phyloP scores from a whole-genome alignment of 2,329 filamentous ascomycete genomes.

The Pestalotiopsis sp. region DNA sequence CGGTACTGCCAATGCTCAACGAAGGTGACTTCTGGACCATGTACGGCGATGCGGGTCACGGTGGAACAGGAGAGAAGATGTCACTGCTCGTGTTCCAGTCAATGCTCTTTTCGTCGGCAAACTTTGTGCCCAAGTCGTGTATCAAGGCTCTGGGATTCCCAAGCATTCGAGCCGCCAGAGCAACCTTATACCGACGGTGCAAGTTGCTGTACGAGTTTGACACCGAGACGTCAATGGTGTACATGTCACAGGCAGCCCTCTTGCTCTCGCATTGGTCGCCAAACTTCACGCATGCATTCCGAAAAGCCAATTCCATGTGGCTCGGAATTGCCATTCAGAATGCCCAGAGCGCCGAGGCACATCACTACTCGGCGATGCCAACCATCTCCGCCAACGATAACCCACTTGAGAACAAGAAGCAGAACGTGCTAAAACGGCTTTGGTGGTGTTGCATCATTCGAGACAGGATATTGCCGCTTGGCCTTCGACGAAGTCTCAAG shows the following conservation, averaged over 20 bases:
- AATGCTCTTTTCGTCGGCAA: constrained; percentile 47
- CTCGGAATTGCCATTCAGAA: constrained; percentile 52
- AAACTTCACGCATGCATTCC: constrained; percentile 30
- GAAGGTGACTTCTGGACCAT: constrained; percentile 53
- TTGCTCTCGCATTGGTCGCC: constrained; percentile 47
- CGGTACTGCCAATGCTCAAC: constrained; percentile 44
- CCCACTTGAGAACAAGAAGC: constrained; percentile 37
- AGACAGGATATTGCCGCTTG: constrained; percentile 51
- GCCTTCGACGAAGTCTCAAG: constrained; percentile 52
- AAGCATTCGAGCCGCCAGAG: constrained; percentile 44
- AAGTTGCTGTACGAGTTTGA: constrained; percentile 47
- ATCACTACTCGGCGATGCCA: constrained; percentile 41
- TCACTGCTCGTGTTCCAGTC: constrained; percentile 49
- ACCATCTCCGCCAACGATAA: constrained; percentile 29
- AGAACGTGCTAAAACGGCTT: constrained; percentile 48
- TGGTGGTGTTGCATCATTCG: constrained; percentile 60
- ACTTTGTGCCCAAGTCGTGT: constrained; percentile 41
- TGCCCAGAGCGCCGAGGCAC: constrained; percentile 46
- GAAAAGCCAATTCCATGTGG: constrained; percentile 50
- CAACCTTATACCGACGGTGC: constrained; percentile 43
- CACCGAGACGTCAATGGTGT: constrained; percentile 42
- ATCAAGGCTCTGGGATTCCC: constrained; percentile 45
- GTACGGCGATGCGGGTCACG: constrained; percentile 32
- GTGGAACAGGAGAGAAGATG: constrained; percentile 27
- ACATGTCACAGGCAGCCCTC: constrained; percentile 43